A percentile compares a stretch with the other conserved stretches of the same genome.
Conservation (phyloP, 2,329 filamentous ascomycete species). For the Setomelanomma holmii region DNA sequence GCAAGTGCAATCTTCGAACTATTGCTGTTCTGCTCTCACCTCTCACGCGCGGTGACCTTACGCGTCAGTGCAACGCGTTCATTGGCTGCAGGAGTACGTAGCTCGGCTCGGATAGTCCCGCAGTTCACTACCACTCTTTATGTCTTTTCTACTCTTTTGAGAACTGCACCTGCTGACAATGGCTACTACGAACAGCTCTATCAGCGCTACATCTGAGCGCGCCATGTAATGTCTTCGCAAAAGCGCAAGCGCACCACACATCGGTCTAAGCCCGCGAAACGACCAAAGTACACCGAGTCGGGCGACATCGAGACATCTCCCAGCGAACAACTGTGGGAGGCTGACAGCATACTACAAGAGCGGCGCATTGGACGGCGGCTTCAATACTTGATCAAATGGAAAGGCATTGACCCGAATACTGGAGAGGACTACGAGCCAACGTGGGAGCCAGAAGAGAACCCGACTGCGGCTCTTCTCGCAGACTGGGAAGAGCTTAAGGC, state of each 20-base stretch:
- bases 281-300: constrained; percentile 17
- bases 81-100: background rate
- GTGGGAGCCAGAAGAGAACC: constrained; percentile 57
- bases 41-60: background rate
- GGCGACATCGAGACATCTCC: constrained; percentile 9
- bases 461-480: constrained; percentile 43
- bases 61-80: background rate
- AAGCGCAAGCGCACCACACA: constrained; percentile 30
- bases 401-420: constrained; percentile 56
- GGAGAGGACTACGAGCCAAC: constrained; percentile 57
- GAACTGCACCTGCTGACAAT: constrained; percentile 23
- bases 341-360: constrained; percentile 25
- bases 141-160: background rate
- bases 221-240: constrained; percentile 36
- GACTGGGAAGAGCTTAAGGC: constrained; percentile 32
- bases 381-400: constrained; percentile 65
- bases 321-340: constrained; percentile 11
- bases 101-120: background rate
- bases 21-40: background rate
- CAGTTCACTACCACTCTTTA: constrained; percentile 6
- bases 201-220: constrained; percentile 10
- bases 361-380: constrained; percentile 26
- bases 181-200: constrained; percentile 12
- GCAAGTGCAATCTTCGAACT: background rate
- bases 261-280: constrained; percentile 19